These are phyloP conservation scores for Escallonia rubra DNA, from an alignment of 129 eudicot species.

Conservation along the genomic window DNA sequence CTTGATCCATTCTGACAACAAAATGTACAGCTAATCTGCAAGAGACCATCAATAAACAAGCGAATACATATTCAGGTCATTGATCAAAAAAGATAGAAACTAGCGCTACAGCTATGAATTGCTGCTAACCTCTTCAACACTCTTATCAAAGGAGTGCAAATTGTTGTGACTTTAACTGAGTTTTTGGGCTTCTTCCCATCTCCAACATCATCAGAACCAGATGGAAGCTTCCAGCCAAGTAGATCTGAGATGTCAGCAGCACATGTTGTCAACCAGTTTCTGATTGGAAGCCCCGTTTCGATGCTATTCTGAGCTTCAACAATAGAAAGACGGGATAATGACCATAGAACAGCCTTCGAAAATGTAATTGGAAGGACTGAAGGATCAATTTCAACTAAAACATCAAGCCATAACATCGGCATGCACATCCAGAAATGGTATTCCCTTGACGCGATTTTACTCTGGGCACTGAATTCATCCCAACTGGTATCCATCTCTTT, in stretches of 20 bases:
- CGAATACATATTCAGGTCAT: background rate
- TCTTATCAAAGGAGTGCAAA: conserved; percentile 64
- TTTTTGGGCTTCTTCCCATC: conserved; percentile 60
- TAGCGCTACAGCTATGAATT: background rate
- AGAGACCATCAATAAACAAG: conserved; percentile 4
- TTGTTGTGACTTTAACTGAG: conserved; percentile 58
- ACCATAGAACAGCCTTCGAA: conserved; percentile 87
- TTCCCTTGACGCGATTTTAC: conserved; percentile 39
- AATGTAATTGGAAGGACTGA: conserved; percentile 66
- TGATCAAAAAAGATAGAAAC: no score
- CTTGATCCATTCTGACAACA: conserved; percentile 59
- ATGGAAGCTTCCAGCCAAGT: conserved; percentile 88
- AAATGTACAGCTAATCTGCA: conserved; percentile 68
- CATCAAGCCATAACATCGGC: conserved; percentile 91
- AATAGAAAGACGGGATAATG: conserved; percentile 80
- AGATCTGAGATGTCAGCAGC: conserved; percentile 64
- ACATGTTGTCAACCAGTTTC: conserved; percentile 55
- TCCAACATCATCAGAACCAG: conserved; percentile 91
- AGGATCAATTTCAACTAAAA: conserved; percentile 77
- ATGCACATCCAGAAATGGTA: conserved; percentile 78
- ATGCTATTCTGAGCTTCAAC: conserved; percentile 57
- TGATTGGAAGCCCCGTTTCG: conserved; percentile 65
- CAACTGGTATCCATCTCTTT: conserved; percentile 57
- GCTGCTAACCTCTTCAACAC: conserved; percentile 67
- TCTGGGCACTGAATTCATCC: conserved; percentile 60